Evolutionary conservation across 2,329 filamentous ascomycete genomes (phyloP).

Genomic region (Trichoderma afroharzianum): DNA sequence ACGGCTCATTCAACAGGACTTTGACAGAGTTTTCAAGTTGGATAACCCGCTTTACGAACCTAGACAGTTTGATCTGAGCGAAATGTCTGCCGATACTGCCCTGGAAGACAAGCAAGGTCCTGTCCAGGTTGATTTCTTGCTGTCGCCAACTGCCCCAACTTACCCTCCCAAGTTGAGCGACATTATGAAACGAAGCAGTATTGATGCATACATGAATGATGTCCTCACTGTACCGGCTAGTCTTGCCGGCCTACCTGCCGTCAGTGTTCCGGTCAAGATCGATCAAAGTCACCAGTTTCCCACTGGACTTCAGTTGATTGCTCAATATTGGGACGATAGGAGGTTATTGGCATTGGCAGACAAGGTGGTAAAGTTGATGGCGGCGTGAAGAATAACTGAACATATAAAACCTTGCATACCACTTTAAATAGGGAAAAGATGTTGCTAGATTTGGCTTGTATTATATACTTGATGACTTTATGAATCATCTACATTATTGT

Average conservation of each 20-base stretch:
- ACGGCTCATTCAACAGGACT: constrained; percentile 78
- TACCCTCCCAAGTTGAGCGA: constrained; percentile 63
- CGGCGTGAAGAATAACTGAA: background rate
- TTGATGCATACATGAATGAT: constrained; percentile 89
- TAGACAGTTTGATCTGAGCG: constrained; percentile 54
- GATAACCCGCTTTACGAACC: constrained; percentile 63
- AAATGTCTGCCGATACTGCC: constrained; percentile 51
- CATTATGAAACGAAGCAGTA: constrained; percentile 49
- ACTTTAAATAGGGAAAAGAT: background rate
- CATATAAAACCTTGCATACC: background rate
- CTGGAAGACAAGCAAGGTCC: constrained; percentile 56
- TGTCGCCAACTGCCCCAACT: constrained; percentile 83
- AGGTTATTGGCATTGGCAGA: constrained; percentile 58
- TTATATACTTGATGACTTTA: background rate
- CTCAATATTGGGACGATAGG: constrained; percentile 75
- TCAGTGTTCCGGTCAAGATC: constrained; percentile 65
- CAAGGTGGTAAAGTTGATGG: constrained; percentile 35
- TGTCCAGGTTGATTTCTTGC: constrained; percentile 73
- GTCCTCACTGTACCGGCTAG: constrained; percentile 95
- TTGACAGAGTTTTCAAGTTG: constrained; percentile 71
- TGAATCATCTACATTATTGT: background rate
- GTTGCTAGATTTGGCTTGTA: background rate
- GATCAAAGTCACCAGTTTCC: constrained; percentile 31
- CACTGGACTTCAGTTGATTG: constrained; percentile 69
- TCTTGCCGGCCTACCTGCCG: constrained; percentile 81